Evolutionary conservation across 768 basidiomycete genomes (phyloP).

Genomic region (Leccinellum rugosiceps): DNA sequence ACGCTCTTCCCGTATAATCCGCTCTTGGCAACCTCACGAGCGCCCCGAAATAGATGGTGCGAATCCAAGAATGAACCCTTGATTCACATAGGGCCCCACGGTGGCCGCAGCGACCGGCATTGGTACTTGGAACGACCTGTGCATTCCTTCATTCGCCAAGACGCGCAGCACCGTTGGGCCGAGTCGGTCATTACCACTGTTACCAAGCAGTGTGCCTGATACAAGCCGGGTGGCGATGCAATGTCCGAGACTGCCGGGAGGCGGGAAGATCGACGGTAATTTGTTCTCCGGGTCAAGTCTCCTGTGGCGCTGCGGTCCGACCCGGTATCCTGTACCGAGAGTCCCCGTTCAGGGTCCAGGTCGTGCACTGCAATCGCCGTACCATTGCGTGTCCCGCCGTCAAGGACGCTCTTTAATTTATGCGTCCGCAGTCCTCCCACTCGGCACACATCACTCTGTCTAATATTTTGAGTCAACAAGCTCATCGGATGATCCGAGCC

Average conservation of each 20-base stretch:
- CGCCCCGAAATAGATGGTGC: neutral
- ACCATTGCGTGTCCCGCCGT: too few species aligned
- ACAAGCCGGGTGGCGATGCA: neutral
- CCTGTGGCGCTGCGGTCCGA: neutral
- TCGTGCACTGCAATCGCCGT: neutral
- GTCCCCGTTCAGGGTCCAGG: too few species aligned
- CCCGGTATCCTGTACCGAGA: too few species aligned
- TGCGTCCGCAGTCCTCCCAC: neutral
- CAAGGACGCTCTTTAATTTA: neutral
- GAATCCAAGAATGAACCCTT: neutral
- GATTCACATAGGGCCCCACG: neutral
- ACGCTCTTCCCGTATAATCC: neutral
- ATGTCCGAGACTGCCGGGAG: too few species aligned
- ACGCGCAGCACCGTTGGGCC: neutral
- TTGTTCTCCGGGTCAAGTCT: too few species aligned
- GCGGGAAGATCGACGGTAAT: too few species aligned
- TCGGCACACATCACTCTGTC: neutral
- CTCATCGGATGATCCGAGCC: too few species aligned
- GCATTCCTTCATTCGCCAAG: neutral
- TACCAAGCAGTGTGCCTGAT: neutral
- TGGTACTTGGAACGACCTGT: neutral
- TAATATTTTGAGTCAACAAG: too few species aligned
- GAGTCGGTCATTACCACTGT: neutral
- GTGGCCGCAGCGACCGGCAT: neutral
- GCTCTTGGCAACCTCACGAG: neutral